phyloP scores from a whole-genome alignment of 1,139 yeast species.

The Blastobotrys malaysiensis region DNA sequence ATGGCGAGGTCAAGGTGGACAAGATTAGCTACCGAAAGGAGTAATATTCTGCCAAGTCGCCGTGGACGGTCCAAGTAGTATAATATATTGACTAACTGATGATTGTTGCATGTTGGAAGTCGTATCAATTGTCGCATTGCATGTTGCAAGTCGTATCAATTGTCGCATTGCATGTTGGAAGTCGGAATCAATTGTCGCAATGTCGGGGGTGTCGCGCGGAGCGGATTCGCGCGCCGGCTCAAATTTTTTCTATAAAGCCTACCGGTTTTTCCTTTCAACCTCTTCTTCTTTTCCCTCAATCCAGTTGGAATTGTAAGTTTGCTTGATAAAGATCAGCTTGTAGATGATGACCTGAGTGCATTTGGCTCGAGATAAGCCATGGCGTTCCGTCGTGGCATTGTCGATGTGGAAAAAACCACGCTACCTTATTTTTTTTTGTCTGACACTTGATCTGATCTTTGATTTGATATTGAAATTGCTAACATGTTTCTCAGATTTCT shows the following conservation, averaged over 20 bases:
- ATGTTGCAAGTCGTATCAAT: no score
- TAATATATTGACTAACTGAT: no score
- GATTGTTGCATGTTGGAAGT: no score
- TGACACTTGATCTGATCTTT: constrained; percentile 17
- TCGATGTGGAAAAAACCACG: constrained; percentile 92
- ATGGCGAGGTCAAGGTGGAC: constrained; percentile 86
- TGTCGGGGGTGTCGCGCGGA: background rate
- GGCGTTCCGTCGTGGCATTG: constrained; percentile 34
- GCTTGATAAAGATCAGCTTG: constrained; percentile 4
- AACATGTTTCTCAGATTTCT: background rate
- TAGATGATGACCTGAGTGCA: constrained; percentile 84
- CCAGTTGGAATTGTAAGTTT: constrained; percentile 8
- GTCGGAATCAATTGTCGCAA: background rate
- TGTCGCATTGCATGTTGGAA: no score
- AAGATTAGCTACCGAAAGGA: constrained; percentile 71
- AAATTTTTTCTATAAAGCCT: background rate
- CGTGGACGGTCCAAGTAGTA: no score
- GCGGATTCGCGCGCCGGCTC: background rate
- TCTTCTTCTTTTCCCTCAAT: constrained; percentile 6
- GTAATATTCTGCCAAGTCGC: no score
- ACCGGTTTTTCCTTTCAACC: constrained; percentile 8
- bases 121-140: no score
- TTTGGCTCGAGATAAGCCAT: constrained; percentile 80
- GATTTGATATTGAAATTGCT: background rate
- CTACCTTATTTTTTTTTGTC: constrained; percentile 56